Base-by-base conservation (phyloP, 805 yeast species). In the Danielia oregonensis region DNA sequence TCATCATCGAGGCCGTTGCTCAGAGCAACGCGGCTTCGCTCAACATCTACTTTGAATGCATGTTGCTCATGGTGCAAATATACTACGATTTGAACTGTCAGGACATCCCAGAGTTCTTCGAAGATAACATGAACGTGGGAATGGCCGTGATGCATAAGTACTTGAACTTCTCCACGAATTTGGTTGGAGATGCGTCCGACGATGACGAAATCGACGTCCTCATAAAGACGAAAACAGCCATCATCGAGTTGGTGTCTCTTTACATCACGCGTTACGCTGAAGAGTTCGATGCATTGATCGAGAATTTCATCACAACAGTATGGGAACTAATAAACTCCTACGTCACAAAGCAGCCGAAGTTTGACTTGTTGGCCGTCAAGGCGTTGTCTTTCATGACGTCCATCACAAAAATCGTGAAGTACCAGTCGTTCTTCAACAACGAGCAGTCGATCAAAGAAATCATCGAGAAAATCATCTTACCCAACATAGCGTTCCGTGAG, bases 61-160 rank as follows among this genome's bases (percentile, higher is more conserved):
- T 89, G 47, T 63, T 82, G 32, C 61, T 88, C 15, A 68, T 89
- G 35, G 61, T 83, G 23, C 91, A 93, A 55, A 76, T 94, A 24
- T 94, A 86, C 61, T 87, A 79, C 55, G 99, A 93, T 57, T 76
- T 93, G 52, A 93, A 93, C 59, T 91, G 97, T 61, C 98, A 94
- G 63, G 99, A 93, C 61, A 82, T 93, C 35, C 98, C 99, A 1
- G 98, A 89, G 61, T 93, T 91, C 55, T 93, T 93, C 56, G 99
- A 94, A 63, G 97, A 93, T 61, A 76, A 93, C 56, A 63, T 93
- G 59, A 65, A 71, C 26, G 65, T 63, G 12, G 88, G 94, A 35
- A 86, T 94, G 93, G 69, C 70, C 4, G 74, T 89, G 18, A 68
- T 89, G 47, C 94, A 87, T 56, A 85, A 84, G 60, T 91, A 89